Base-by-base conservation (phyloP, 2,329 filamentous ascomycete genomes). In the Aureobasidium namibiae region DNA sequence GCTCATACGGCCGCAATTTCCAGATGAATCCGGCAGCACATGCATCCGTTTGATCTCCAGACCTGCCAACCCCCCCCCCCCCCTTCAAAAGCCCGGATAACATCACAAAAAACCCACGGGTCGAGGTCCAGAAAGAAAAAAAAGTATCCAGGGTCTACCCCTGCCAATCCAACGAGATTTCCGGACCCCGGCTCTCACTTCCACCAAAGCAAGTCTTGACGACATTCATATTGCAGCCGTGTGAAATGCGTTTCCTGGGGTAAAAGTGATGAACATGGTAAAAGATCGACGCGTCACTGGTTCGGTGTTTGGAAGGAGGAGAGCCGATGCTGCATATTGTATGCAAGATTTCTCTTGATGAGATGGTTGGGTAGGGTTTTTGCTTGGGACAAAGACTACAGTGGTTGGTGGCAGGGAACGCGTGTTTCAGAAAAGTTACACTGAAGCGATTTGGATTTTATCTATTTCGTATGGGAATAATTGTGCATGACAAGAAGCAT, bases 171-270 rank as follows among this genome's bases (percentile, higher is more conserved):
- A 33, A 16, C 9, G 13, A 2, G 23, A 44, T 11, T 6, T 33
- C 24, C 36, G 38, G 11, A 14, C 13, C 11, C 14, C 23, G 26
- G 31, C 10, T n/a, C n/a, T n/a, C n/a, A n/a, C n/a, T n/a, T n/a
- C n/a, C n/a, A n/a, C n/a, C n/a, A n/a, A 14, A 42, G 41, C 42
- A 57, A 39, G 54, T 57, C 54, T 57, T 57, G 54, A 57, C 52
- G 52, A 56, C 52, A 56, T 56, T 16, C 14, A 16, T 16, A 10
- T 13, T 54, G n/a, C n/a, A n/a, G n/a, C n/a, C n/a, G n/a, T n/a
- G n/a, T n/a, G n/a, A n/a, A n/a, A n/a, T n/a, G n/a, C n/a, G n/a
- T 45, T 56, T 29, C n/a, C 52, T 45, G 52, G 52, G 52, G 39
- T 45, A 56, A 13, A 9, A n/a, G n/a, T n/a, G n/a, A n/a, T n/a